Conservation (phyloP, 371 early-diverging fungal genomes). For the Syncephalastrum monosporum region DNA sequence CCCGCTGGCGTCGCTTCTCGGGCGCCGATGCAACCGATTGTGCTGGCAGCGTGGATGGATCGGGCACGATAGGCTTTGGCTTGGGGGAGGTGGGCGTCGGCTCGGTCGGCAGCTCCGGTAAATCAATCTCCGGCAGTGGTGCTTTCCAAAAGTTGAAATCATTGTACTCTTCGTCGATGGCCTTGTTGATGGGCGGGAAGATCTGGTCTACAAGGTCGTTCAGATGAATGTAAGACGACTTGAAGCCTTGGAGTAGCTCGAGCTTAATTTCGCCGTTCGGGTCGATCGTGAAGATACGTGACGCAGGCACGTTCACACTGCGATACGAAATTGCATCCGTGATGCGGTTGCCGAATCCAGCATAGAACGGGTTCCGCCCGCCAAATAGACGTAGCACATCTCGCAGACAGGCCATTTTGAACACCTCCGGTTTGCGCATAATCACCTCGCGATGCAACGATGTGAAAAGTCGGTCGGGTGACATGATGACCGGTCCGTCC, state of each 20-base stretch:
- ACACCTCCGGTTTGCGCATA: slow-evolving; percentile 90
- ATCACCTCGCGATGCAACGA: slow-evolving; percentile 94
- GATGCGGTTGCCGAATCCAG: slow-evolving; percentile 97
- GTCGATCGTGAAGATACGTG: slow-evolving; percentile 95
- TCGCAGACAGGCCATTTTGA: slow-evolving; percentile 93
- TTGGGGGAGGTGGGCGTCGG: slow-evolving; percentile 23
- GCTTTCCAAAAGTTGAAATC: slow-evolving; percentile 85
- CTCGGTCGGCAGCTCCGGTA: slow-evolving; percentile 29
- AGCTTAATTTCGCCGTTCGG: slow-evolving; percentile 85
- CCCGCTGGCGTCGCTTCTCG: slow-evolving; percentile 16
- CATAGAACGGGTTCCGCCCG: slow-evolving; percentile 82
- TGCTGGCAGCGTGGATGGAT: slow-evolving; percentile 26
- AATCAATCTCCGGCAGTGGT: slow-evolving; percentile 47
- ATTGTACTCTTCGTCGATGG: slow-evolving; percentile 64
- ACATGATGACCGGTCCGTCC: slow-evolving; percentile 94
- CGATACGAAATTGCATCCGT: slow-evolving; percentile 92
- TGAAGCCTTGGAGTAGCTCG: slow-evolving; percentile 81
- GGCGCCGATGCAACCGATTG: slow-evolving; percentile 14
- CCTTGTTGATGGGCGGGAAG: slow-evolving; percentile 71
- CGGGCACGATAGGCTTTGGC: slow-evolving; percentile 25
- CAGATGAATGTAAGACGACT: slow-evolving; percentile 79
- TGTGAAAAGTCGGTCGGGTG: slow-evolving; percentile 91
- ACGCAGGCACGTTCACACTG: slow-evolving; percentile 85
- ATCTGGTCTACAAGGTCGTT: slow-evolving; percentile 94
- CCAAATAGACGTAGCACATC: slow-evolving; percentile 86